These are phyloP conservation scores for Erigeron canadensis DNA, from an alignment of 129 eudicot genomes.

Conservation along the genomic window DNA sequence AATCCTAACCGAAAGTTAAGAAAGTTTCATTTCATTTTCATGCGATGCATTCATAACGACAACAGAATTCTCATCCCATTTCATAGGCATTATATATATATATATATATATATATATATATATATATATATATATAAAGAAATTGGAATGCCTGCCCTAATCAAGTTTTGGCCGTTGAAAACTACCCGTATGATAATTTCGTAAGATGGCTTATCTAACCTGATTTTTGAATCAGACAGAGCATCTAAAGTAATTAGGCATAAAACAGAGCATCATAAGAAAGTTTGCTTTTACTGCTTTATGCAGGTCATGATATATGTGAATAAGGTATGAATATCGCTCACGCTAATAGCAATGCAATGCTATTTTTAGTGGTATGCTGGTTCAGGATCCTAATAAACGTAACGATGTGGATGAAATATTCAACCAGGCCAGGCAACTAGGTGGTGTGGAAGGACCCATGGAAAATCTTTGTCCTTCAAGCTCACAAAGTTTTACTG, in stretches of 20 bases:
- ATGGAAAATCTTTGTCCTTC: constrained; percentile 67
- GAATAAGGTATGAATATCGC: constrained; percentile 11
- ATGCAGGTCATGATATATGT: constrained; percentile 1
- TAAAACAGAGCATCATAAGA: not conserved
- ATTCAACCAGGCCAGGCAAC: constrained; percentile 81
- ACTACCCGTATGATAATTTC: too few species aligned
- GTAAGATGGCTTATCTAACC: too few species aligned
- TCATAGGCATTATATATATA: too few species aligned
- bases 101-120: too few species aligned
- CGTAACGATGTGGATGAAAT: constrained; percentile 84
- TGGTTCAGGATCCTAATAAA: constrained; percentile 89
- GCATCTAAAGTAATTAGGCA: not conserved
- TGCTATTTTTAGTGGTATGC: constrained; percentile 77
- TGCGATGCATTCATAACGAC: too few species aligned
- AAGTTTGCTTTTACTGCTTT: not conserved
- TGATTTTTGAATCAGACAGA: too few species aligned
- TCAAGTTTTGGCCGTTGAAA: too few species aligned
- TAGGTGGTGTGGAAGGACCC: constrained; percentile 87
- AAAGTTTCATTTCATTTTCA: too few species aligned
- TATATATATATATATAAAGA: too few species aligned
- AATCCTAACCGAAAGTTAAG: too few species aligned
- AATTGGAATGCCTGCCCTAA: too few species aligned
- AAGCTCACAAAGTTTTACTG: constrained; percentile 78
- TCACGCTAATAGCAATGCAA: constrained; percentile 10
- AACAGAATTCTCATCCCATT: too few species aligned